Evolutionary conservation across 306 rosid genomes (phyloP).

Genomic region (Pyrus bretschneideri): DNA sequence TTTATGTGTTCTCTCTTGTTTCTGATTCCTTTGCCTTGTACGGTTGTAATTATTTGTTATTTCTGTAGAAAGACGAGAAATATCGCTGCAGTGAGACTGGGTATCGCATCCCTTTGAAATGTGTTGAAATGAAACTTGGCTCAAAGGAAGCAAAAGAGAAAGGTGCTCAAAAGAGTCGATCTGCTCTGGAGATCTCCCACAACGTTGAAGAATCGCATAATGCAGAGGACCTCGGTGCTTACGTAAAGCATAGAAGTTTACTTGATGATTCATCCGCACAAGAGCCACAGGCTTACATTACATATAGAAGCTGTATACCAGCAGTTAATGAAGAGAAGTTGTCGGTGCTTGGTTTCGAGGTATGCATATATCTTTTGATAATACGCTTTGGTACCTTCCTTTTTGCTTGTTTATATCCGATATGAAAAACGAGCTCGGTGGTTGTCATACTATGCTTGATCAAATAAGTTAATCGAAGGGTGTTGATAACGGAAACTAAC

Average conservation of each 20-base stretch:
- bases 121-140: constrained; percentile 49
- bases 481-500: background rate
- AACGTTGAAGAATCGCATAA: constrained; percentile 19
- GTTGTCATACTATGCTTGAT: background rate
- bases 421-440: background rate
- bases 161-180: constrained; percentile 29
- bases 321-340: constrained; percentile 67
- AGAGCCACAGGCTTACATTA: constrained; percentile 48
- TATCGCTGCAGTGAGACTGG: constrained; percentile 95
- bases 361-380: constrained; percentile 14
- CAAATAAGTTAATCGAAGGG: background rate
- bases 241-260: constrained; percentile 38
- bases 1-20: background rate
- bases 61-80: constrained; percentile 51
- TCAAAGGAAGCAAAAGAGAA: constrained; percentile 22
- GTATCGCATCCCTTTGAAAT: constrained; percentile 83
- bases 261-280: constrained; percentile 33
- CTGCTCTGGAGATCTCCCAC: constrained; percentile 37
- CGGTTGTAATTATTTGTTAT: constrained; percentile 1
- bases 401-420: background rate
- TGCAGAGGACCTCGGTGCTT: constrained; percentile 22
- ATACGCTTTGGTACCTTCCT: background rate
- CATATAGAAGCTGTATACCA: constrained; percentile 80
- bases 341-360: constrained; percentile 79
- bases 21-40: constrained; percentile 2